phyloP scores from a whole-genome alignment of 73 alveolate genomes.

The Tetrahymena thermophila region DNA sequence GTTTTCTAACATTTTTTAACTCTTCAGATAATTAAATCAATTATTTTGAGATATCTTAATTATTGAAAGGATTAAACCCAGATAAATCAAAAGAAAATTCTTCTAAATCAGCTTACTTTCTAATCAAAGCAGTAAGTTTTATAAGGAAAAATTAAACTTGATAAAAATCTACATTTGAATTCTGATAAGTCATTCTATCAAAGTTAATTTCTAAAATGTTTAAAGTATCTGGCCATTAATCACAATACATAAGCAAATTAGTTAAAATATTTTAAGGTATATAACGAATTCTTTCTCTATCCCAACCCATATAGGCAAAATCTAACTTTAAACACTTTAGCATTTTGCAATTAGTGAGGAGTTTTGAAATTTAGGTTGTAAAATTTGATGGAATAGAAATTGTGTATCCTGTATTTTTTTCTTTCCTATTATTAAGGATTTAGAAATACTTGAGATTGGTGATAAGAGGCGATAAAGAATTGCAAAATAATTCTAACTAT shows the following conservation, averaged over 20 bases:
- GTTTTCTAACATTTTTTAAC: neutral
- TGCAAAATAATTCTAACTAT: neutral
- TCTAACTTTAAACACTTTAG: neutral
- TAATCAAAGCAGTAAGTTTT: neutral
- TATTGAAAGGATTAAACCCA: neutral
- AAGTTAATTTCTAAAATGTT: neutral
- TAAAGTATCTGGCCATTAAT: neutral
- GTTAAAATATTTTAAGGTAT: neutral
- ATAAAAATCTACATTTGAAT: neutral
- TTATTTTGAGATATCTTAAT: neutral
- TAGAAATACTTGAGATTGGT: neutral
- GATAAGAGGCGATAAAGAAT: neutral
- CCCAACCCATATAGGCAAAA: neutral
- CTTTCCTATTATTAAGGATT: neutral
- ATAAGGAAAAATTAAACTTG: neutral
- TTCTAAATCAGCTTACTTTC: no score
- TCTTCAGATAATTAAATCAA: neutral
- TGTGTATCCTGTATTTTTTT: neutral
- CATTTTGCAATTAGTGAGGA: neutral
- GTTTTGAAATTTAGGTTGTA: neutral
- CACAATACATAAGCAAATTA: neutral
- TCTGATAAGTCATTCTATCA: neutral
- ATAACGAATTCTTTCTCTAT: neutral
- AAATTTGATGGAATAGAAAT: neutral
- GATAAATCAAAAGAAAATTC: neutral